A percentile compares a stretch with the other conserved stretches of the same genome.
These are phyloP conservation scores for Chalciporus pseudorubinellus DNA, from an alignment of 768 basidiomycete species.

Conservation along the genomic window DNA sequence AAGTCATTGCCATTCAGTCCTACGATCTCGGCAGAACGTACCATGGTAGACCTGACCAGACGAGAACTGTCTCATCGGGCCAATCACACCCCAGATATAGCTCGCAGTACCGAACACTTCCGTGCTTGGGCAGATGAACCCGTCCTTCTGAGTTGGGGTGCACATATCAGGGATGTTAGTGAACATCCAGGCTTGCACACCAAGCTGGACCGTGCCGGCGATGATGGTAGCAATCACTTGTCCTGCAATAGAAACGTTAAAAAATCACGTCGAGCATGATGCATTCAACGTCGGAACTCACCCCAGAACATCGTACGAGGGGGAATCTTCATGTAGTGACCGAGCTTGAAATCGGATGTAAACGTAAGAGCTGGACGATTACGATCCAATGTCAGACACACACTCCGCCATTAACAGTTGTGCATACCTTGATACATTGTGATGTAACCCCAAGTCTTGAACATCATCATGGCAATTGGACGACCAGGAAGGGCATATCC, in stretches of 20 bases:
- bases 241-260: constrained; percentile 1
- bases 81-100: constrained; percentile 82
- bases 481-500: constrained; percentile 57
- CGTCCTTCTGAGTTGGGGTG: constrained; percentile 34
- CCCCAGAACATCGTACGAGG: constrained; percentile 66
- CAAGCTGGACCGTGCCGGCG: constrained; percentile 65
- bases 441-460: constrained; percentile 72
- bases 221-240: constrained; percentile 65
- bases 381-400: background rate
- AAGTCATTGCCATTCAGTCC: background rate
- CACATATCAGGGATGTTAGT: constrained; percentile 38
- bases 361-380: constrained; percentile 53
- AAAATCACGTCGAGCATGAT: background rate
- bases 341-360: constrained; percentile 71
- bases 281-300: background rate
- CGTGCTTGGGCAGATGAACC: constrained; percentile 69
- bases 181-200: constrained; percentile 63
- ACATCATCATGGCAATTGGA: constrained; percentile 80
- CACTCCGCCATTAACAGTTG: background rate
- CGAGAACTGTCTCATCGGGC: constrained; percentile 70
- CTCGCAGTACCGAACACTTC: constrained; percentile 78
- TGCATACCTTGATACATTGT: constrained; percentile 47
- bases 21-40: constrained; percentile 6
- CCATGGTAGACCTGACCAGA: constrained; percentile 58
- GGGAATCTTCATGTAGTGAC: constrained; percentile 72